Evolutionary conservation across 140 eudicot genomes (phyloP), one percentile per base, ranked within the genome.

Genomic region (Oenanthe javanica): DNA sequence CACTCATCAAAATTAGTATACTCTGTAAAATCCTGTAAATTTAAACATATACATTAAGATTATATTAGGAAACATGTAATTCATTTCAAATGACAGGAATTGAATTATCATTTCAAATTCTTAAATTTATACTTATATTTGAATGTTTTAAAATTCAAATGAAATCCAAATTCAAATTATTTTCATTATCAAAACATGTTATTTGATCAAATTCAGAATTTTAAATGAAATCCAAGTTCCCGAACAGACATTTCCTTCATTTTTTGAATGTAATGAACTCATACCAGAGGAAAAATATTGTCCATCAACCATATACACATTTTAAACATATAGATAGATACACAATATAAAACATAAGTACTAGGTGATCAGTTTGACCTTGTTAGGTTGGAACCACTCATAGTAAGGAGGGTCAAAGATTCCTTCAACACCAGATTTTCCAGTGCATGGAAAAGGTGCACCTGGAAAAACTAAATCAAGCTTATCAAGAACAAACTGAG

Each of bases 1-100:
- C 89, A 89, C 83, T 87, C 88, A 21, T 92, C 94, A 19, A 94
- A 90, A 75, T 94, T 94, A 64, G 81, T 79, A 77, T 94, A 94
- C 45, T 86, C 94, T 2, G 87, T 86, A 77, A 87, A 89, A 12
- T 90, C 97, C 98, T 94, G 84, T 51, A 80, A 81, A 79, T 27
- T 50, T 4, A 66, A 27, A 66, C 19, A 23, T 31, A 31, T 31
- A 31, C 31, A 31, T 31, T 31, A 31, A 31, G 31, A 31, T 31
- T 31, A 31, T 31, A 31, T 31, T 31, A 31, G 31, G 31, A 31
- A 31, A 31, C 31, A 31, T 31, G 31, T 31, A 31, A 31, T 31
- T 31, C 31, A 31, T 31, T 31, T 31, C 31, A 31, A 31, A 31
- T 31, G 31, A 31, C 31, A 31, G 31, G 31, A 31, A 31, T 31